Evolutionary conservation across 2,329 filamentous ascomycete genomes (phyloP).

Genomic region (Fusarium proliferatum): DNA sequence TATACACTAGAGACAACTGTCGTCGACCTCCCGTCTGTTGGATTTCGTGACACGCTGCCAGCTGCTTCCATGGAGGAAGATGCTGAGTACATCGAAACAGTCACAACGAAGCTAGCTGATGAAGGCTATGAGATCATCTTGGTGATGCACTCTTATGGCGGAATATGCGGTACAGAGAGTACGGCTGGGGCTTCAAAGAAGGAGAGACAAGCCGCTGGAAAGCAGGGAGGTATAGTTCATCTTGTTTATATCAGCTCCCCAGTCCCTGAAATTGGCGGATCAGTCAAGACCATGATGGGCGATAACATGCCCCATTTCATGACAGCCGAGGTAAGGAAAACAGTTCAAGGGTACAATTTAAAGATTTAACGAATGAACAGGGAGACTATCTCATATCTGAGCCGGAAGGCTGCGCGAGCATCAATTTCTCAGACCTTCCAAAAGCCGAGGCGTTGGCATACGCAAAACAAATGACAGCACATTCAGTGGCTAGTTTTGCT

Average conservation of each 20-base stretch:
- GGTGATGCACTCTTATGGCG: too few species aligned
- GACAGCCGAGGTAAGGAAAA: too few species aligned
- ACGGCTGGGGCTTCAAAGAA: too few species aligned
- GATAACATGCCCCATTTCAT: neutral
- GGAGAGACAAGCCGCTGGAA: too few species aligned
- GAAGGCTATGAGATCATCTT: neutral
- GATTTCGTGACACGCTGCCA: neutral
- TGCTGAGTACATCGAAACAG: neutral
- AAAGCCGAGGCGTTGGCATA: neutral
- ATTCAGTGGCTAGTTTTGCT: neutral
- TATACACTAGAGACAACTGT: neutral
- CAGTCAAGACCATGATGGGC: neutral
- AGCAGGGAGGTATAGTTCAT: neutral
- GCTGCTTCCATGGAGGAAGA: neutral
- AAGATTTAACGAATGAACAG: too few species aligned
- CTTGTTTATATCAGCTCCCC: neutral
- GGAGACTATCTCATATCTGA: neutral
- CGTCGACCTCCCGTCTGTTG: neutral
- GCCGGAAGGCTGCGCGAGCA: neutral
- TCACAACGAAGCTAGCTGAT: neutral
- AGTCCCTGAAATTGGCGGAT: neutral
- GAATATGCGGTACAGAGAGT: too few species aligned
- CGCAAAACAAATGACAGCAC: neutral
- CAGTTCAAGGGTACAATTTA: too few species aligned
- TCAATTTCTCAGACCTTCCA: neutral